These are phyloP conservation scores for Brassica juncea DNA, from an alignment of 345 rosid species.

Conservation along the genomic window DNA sequence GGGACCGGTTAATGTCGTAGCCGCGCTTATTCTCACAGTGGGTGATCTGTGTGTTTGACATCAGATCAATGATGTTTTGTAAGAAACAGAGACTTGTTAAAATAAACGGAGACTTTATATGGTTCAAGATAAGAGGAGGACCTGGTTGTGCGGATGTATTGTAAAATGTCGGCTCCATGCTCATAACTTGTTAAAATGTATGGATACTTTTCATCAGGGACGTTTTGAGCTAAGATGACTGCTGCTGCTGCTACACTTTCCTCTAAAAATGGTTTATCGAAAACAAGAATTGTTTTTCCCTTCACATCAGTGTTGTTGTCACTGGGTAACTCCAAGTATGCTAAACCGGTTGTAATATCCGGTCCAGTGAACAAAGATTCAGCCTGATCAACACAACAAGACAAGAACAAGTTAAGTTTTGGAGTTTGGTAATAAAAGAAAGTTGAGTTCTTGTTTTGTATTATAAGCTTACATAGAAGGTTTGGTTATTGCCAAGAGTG, in stretches of 20 bases:
- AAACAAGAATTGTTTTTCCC: conserved; percentile 32
- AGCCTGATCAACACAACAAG: conserved; percentile 39
- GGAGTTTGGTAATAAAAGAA: background rate
- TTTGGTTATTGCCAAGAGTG: conserved; percentile 38
- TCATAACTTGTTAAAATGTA: conserved; percentile 33
- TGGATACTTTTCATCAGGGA: conserved; percentile 16
- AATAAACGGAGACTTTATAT: conserved; percentile 10
- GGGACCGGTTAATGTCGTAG: conserved; percentile 38
- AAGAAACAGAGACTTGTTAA: conserved; percentile 12
- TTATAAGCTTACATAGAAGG: conserved; percentile 21
- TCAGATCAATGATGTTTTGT: conserved; percentile 38
- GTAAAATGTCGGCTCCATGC: conserved; percentile 39
- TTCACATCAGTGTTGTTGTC: conserved; percentile 3
- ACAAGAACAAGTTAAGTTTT: background rate
- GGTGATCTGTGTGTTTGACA: conserved; percentile 14
- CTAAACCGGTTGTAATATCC: conserved; percentile 28
- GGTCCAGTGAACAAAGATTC: conserved; percentile 38
- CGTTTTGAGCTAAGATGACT: conserved; percentile 28
- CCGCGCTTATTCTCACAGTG: conserved; percentile 38
- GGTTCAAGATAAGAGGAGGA: background rate
- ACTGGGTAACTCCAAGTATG: background rate
- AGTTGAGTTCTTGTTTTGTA: background rate
- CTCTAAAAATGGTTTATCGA: background rate
- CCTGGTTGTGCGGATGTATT: conserved; percentile 41
- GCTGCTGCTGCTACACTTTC: conserved; percentile 29